Evolutionary conservation across 2,329 filamentous ascomycete genomes (phyloP).

Genomic region (Colletotrichum orchidophilum): DNA sequence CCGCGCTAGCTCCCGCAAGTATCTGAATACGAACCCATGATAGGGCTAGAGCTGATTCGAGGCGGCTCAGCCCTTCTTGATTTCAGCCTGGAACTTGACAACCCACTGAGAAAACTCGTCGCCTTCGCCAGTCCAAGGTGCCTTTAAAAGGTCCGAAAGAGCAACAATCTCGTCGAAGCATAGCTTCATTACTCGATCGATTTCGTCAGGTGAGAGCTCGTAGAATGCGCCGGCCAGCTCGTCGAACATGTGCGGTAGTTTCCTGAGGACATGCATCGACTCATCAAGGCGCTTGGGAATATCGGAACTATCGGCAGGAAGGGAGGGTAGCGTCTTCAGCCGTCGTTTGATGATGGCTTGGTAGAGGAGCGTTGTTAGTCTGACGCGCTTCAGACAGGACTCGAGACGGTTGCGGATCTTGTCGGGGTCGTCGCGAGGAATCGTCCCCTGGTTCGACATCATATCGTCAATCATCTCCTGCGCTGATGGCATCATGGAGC

Average conservation of each 20-base stretch:
- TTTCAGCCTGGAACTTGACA: slow-evolving; percentile 62
- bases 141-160: slow-evolving; percentile 63
- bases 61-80: slow-evolving; percentile 51
- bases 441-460: slow-evolving; percentile 69
- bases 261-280: slow-evolving; percentile 63
- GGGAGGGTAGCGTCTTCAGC: slow-evolving; percentile 65
- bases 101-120: slow-evolving; percentile 86
- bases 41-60: neutral
- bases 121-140: slow-evolving; percentile 69
- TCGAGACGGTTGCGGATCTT: slow-evolving; percentile 73
- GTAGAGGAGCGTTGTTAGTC: slow-evolving; percentile 74
- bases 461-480: slow-evolving; percentile 74
- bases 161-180: slow-evolving; percentile 69
- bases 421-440: slow-evolving; percentile 72
- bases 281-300: slow-evolving; percentile 61
- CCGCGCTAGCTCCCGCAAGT: slow-evolving; percentile 12
- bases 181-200: slow-evolving; percentile 66
- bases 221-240: slow-evolving; percentile 80
- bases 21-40: neutral
- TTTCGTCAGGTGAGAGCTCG: slow-evolving; percentile 67
- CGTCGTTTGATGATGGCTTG: slow-evolving; percentile 76
- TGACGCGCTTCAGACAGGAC: slow-evolving; percentile 69
- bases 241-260: slow-evolving; percentile 74
- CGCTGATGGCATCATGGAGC: slow-evolving; percentile 44
- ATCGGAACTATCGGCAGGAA: slow-evolving; percentile 45